phyloP scores from a whole-genome alignment of 768 basidiomycete species.

The Clitopilus passeckerianus region DNA sequence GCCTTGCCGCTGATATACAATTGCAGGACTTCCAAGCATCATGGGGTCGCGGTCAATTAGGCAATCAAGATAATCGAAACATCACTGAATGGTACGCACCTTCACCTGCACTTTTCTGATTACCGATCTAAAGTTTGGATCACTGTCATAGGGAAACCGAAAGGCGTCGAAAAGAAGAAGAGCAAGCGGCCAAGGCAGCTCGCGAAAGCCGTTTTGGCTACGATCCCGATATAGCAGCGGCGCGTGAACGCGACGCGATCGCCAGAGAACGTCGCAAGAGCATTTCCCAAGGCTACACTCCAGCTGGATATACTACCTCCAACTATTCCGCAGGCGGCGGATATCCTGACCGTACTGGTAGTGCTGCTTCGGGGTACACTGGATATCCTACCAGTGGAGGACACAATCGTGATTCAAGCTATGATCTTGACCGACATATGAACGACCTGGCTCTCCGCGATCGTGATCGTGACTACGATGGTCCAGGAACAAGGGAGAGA shows the following conservation, averaged over 20 bases:
- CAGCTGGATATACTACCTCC: slow-evolving; percentile 8
- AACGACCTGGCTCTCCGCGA: slow-evolving; percentile 32
- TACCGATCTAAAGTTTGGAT: neutral
- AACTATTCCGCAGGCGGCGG: neutral
- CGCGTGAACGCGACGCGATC: slow-evolving; percentile 53
- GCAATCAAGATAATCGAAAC: slow-evolving; percentile 33
- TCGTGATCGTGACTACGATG: slow-evolving; percentile 26
- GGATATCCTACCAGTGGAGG: slow-evolving; percentile 21
- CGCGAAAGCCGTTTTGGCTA: slow-evolving; percentile 43
- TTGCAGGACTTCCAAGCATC: slow-evolving; percentile 55
- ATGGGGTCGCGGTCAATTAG: slow-evolving; percentile 42
- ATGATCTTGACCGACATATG: slow-evolving; percentile 37
- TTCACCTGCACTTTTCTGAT: neutral
- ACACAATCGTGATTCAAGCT: slow-evolving; percentile 18
- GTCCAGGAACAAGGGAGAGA: slow-evolving; percentile 24
- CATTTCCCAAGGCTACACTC: slow-evolving; percentile 33
- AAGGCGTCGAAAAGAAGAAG: slow-evolving; percentile 38
- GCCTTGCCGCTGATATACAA: neutral
- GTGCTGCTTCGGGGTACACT: slow-evolving; percentile 5
- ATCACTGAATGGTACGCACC: slow-evolving; percentile 39
- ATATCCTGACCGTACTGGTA: neutral
- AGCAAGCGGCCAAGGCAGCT: slow-evolving; percentile 39
- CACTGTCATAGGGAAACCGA: slow-evolving; percentile 39
- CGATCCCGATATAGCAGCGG: slow-evolving; percentile 51
- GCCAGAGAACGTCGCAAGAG: slow-evolving; percentile 50